Conservation (phyloP, 768 basidiomycete genomes). For the Gelatoporia subvermispora region DNA sequence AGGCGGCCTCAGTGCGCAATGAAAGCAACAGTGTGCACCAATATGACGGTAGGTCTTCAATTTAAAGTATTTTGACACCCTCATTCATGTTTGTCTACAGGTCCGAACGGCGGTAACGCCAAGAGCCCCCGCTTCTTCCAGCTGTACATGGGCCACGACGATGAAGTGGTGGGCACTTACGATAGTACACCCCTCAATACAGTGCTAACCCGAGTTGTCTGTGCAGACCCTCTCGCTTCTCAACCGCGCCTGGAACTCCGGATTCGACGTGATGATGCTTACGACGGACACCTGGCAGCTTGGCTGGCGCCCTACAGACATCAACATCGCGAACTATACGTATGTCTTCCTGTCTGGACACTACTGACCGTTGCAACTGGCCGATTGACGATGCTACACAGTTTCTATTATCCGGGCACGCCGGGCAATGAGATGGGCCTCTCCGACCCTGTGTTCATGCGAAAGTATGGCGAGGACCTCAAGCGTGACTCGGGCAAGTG, state of each 20-base stretch:
- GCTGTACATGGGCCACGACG: slow-evolving; percentile 51
- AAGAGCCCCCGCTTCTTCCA: slow-evolving; percentile 48
- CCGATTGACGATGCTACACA: slow-evolving; percentile 5
- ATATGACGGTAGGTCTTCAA: slow-evolving; percentile 21
- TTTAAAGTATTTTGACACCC: neutral
- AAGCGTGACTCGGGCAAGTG: slow-evolving; percentile 40
- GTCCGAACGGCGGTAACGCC: slow-evolving; percentile 28
- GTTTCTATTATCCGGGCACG: slow-evolving; percentile 33
- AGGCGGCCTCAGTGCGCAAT: slow-evolving; percentile 31
- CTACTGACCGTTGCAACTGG: neutral
- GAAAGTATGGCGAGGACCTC: slow-evolving; percentile 38
- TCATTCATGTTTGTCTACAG: slow-evolving; percentile 1
- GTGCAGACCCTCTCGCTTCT: slow-evolving; percentile 37
- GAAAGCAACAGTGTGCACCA: slow-evolving; percentile 33
- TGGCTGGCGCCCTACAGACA: slow-evolving; percentile 44
- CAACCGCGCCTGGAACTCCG: slow-evolving; percentile 40
- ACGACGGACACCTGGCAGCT: slow-evolving; percentile 49
- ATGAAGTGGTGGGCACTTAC: slow-evolving; percentile 35
- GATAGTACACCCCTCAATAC: neutral
- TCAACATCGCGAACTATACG: slow-evolving; percentile 47
- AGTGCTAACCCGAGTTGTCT: neutral
- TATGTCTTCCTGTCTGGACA: slow-evolving; percentile 13
- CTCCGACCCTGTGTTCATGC: slow-evolving; percentile 48
- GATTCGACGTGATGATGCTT: slow-evolving; percentile 44
- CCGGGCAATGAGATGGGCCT: slow-evolving; percentile 41